phyloP scores from a whole-genome alignment of 345 rosid species.

The Citrus inodora region DNA sequence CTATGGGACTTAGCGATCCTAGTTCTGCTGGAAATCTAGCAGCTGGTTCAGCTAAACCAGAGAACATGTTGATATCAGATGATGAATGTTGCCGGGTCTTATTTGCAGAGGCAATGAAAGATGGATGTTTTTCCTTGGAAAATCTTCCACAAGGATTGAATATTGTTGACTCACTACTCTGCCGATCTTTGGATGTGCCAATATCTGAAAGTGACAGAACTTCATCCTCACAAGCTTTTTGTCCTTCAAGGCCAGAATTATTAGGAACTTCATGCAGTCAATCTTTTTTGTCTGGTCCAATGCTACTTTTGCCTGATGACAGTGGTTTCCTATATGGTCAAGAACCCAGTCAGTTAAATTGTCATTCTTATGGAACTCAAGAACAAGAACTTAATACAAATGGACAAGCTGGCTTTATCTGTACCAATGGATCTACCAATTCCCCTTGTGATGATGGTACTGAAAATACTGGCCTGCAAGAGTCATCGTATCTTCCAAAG shows the following conservation, averaged over 20 bases:
- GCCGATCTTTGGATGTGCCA: constrained; percentile 36
- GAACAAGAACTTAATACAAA: constrained; percentile 40
- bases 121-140: constrained; percentile 38
- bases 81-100: constrained; percentile 85
- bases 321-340: constrained; percentile 25
- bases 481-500: constrained; percentile 40
- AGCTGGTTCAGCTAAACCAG: constrained; percentile 35
- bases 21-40: constrained; percentile 39
- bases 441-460: constrained; percentile 41
- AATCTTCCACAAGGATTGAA: constrained; percentile 35
- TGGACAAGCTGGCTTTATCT: constrained; percentile 43
- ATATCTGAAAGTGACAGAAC: constrained; percentile 36
- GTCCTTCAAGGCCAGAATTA: constrained; percentile 41
- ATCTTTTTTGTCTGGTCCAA: constrained; percentile 32
- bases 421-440: constrained; percentile 37
- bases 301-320: constrained; percentile 31
- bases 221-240: constrained; percentile 35
- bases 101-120: constrained; percentile 55
- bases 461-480: constrained; percentile 37
- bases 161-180: constrained; percentile 32
- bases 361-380: constrained; percentile 39
- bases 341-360: constrained; percentile 39
- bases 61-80: constrained; percentile 64
- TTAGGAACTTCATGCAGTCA: constrained; percentile 46
- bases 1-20: constrained; percentile 40